phyloP scores from a whole-genome alignment of 345 rosid genomes.

The Alliaria petiolata region DNA sequence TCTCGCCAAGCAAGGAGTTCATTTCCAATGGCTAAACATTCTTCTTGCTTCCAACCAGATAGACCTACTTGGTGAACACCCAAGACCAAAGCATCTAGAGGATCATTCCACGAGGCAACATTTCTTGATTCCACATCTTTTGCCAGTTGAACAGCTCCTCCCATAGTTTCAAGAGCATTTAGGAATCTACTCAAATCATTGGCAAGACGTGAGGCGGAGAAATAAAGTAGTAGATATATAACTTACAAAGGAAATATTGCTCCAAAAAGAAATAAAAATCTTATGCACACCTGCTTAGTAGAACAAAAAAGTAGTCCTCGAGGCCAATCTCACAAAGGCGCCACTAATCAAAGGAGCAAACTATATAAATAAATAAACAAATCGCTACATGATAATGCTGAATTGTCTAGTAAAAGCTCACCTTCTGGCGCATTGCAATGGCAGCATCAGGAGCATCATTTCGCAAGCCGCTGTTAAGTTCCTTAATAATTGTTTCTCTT shows the following conservation, averaged over 20 bases:
- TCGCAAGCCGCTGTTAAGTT: constrained; percentile 88
- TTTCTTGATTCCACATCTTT: constrained; percentile 55
- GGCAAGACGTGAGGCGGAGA: not conserved
- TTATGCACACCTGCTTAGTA: constrained; percentile 72
- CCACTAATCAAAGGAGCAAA: constrained; percentile 52
- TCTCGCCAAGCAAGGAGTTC: constrained; percentile 88
- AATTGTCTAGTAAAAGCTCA: constrained; percentile 18
- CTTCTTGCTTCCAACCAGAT: constrained; percentile 93
- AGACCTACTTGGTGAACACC: constrained; percentile 79
- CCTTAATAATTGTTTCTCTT: constrained; percentile 62
- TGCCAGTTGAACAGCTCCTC: constrained; percentile 78
- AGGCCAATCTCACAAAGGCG: constrained; percentile 97
- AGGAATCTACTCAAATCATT: constrained; percentile 53
- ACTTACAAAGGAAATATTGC: not conserved
- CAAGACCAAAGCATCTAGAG: constrained; percentile 60
- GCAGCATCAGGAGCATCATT: constrained; percentile 98
- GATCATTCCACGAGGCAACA: constrained; percentile 64
- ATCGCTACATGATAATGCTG: constrained; percentile 8
- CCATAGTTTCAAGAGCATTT: constrained; percentile 65
- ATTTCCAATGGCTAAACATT: constrained; percentile 70
- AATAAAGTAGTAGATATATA: constrained; percentile 3
- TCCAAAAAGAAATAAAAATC: not conserved
- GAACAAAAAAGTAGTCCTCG: constrained; percentile 92
- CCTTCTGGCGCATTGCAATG: constrained; percentile 97
- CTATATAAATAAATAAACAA: not conserved